Percentiles rank a stretch among this genome's conserved stretches.
These are phyloP conservation scores for Colletotrichum sp. DNA, from an alignment of 2,329 filamentous ascomycete genomes.

Conservation along the genomic window DNA sequence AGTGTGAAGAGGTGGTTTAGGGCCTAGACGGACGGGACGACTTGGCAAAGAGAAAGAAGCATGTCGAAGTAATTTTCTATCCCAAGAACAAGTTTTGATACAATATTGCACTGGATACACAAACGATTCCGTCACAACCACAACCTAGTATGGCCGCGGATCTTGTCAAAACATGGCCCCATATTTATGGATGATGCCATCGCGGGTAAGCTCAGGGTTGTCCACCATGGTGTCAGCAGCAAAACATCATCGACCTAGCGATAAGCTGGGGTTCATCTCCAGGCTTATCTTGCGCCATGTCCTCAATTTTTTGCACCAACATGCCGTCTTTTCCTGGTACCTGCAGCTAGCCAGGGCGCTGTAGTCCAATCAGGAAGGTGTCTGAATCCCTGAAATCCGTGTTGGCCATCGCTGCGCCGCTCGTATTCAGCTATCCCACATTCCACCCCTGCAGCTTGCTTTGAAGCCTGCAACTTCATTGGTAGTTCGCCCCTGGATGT, in stretches of 20 bases:
- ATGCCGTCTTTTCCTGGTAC: neutral
- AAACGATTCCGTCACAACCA: neutral
- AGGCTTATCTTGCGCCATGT: neutral
- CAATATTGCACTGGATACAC: neutral
- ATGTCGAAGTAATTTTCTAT: neutral
- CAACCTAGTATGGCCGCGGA: neutral
- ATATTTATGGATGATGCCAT: neutral
- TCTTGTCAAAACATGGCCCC: neutral
- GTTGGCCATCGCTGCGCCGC: neutral
- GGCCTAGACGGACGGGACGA: neutral
- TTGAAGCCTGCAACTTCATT: neutral
- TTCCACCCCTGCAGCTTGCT: neutral
- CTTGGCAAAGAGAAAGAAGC: neutral
- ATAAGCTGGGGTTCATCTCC: neutral
- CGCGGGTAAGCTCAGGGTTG: neutral
- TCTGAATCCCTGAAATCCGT: neutral
- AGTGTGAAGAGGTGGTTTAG: neutral
- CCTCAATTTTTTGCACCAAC: neutral
- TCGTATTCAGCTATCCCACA: neutral
- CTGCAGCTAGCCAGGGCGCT: neutral
- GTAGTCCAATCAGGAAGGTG: neutral
- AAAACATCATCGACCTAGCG: neutral
- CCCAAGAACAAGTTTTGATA: neutral
- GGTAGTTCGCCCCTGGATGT: neutral
- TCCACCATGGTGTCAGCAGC: neutral